Evolutionary conservation across 495 filamentous ascomycete genomes (phyloP), one percentile per base, ranked within the genome.

Genomic region (Daldinia loculata): DNA sequence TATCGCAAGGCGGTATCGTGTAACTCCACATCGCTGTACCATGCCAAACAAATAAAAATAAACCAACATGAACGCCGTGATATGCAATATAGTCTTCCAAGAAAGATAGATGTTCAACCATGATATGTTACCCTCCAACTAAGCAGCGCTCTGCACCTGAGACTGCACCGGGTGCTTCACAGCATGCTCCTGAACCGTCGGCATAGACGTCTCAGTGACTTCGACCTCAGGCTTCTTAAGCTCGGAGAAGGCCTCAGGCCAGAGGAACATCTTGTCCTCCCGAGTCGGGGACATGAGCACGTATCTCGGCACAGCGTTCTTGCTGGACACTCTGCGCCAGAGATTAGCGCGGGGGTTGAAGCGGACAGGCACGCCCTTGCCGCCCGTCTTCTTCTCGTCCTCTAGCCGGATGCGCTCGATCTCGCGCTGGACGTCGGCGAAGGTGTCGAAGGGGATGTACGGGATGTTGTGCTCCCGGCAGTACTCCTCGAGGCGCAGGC

Each of bases 301-400:
- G 59, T 85, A 86, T 27, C 83, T 76, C 0, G 89, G 89, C 30
- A 90, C 79, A 12, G 77, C 75, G 2, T 48, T 75, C 81, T 85
- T 84, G 76, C 88, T 89, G 22, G 84, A 86, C 38, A 88, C 84
- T 9, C 89, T 82, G 43, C 90, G 80, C 90, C 90, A 92, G 78
- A 92, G 80, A 75, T 91, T 91, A 8, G 89, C 90, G 8, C 90
- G 81, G 11, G 90, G 90, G 75, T 92, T 92, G 76, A 91, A 92
- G 63, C 85, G 79, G 6, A 81, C 84, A 8, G 89, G 90, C 57
- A 84, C 82, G 29, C 90, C 90, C 43, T 82, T 78, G 60, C 90
- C 90, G 41, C 84, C 81, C 0, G 90, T 92, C 83, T 90, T 87
- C 75, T 84, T 76, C 71, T 89, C 81, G 67, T 92, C 89, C 69